phyloP scores from a whole-genome alignment of 495 filamentous ascomycete species.

The Penicillium simplicissimum region DNA sequence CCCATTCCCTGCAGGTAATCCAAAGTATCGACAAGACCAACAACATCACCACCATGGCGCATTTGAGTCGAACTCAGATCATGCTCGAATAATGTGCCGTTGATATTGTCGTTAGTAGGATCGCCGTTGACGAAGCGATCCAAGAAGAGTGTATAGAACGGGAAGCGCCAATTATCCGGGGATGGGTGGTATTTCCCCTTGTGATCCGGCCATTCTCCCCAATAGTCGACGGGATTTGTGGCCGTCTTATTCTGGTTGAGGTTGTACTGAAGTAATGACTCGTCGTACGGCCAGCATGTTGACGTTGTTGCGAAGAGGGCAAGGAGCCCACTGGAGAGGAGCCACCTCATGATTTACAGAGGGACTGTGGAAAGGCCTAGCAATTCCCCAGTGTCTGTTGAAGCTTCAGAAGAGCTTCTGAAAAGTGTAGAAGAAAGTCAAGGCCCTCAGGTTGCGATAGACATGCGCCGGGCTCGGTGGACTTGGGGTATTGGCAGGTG shows the following conservation, averaged over 20 bases:
- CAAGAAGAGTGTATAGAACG: conserved; percentile 69
- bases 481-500: background rate
- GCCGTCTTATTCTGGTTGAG: conserved; percentile 63
- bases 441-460: background rate
- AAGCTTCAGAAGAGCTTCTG: background rate
- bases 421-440: conserved; percentile 1
- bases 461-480: background rate
- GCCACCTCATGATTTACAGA: conserved; percentile 35
- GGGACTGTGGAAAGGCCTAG: background rate
- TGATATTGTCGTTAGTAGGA: conserved; percentile 68
- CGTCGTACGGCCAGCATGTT: conserved; percentile 55
- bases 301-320: conserved; percentile 35
- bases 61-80: conserved; percentile 67
- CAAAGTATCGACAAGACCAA: conserved; percentile 61
- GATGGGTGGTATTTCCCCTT: conserved; percentile 50
- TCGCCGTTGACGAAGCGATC: conserved; percentile 75
- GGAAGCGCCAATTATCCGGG: conserved; percentile 68
- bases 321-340: conserved; percentile 31
- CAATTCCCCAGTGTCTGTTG: background rate
- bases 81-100: conserved; percentile 67
- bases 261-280: conserved; percentile 55
- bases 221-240: conserved; percentile 59
- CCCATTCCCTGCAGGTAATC: conserved; percentile 77
- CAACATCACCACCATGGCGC: conserved; percentile 69
- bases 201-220: conserved; percentile 56